Base-by-base conservation (phyloP, 2,329 filamentous ascomycete species). In the Fusarium burgessii region DNA sequence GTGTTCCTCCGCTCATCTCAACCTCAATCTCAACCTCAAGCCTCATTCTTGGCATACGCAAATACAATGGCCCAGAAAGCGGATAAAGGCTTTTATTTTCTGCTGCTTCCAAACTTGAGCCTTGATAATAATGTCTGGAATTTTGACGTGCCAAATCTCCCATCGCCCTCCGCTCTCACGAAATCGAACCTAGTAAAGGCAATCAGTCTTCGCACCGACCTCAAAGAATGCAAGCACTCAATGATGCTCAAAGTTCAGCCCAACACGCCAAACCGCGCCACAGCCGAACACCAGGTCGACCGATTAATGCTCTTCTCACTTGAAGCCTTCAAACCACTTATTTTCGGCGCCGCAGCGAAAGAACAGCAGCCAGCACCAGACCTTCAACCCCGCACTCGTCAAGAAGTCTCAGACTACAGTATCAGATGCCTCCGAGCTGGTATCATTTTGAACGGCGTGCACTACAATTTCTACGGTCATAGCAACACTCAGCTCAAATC, bases 401-500 rank as follows among this genome's bases (percentile, higher is more conserved):
- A 45, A n/a, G 46, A 45, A 1, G 45, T 62, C 7, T 63, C 60
- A 7, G 45, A 62, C 25, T 62, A 62, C 18, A 63, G 40, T 15
- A 62, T 63, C 46, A 43, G 17, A 46, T 63, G 60, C 5, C 13
- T 63, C 0, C 33, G 57, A 3, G 57, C 45, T n/a, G 60, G 57
- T 0, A 63, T 63, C 0, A 9, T 3, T 2, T 13, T 62, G 0
- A 62, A 63, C 8, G 14, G 27, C 3, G 33, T 62, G 12, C 46
- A 54, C 18, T 54, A 62, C 6, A 54, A 63, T 10, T 62, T 63
- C 20, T 63, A 62, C 5, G 57, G 46, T 0, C 60, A 63, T 3
- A 62, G 57, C 12, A 63, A 63, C 4, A 46, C 57, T 1, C 60
- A 63, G 7, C 40, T 63, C 2, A 63, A 62, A 5, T 63, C 60